phyloP scores from a whole-genome alignment of 2,329 filamentous ascomycete species.

The Trichoderma citrinoviride region DNA sequence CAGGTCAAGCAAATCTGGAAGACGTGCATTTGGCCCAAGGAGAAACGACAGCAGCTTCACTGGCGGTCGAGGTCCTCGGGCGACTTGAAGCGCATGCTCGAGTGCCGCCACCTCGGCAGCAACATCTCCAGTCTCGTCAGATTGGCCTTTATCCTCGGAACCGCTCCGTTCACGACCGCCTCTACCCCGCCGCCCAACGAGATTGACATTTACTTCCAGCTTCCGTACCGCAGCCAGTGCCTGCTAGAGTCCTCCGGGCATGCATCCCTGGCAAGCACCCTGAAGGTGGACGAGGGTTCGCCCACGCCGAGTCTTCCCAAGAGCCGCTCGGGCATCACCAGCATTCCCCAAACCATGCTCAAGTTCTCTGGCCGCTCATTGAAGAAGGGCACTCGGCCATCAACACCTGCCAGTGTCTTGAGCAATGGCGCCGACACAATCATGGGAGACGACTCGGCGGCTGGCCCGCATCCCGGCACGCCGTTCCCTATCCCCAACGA shows the following conservation, averaged over 20 bases:
- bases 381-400: slow-evolving; percentile 38
- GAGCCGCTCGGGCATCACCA: slow-evolving; percentile 30
- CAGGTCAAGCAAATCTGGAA: slow-evolving; percentile 46
- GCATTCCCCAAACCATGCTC: slow-evolving; percentile 33
- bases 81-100: slow-evolving; percentile 45
- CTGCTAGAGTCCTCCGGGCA: slow-evolving; percentile 36
- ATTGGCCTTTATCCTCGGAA: slow-evolving; percentile 44
- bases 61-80: slow-evolving; percentile 44
- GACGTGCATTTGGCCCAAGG: slow-evolving; percentile 46
- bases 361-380: slow-evolving; percentile 35
- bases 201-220: slow-evolving; percentile 40
- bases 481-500: slow-evolving; percentile 42
- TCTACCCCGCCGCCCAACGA: slow-evolving; percentile 39
- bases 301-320: slow-evolving; percentile 30
- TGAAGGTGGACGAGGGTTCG: slow-evolving; percentile 32
- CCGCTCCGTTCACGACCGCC: slow-evolving; percentile 39
- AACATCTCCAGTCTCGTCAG: slow-evolving; percentile 44
- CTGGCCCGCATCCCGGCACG: slow-evolving; percentile 42
- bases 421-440: slow-evolving; percentile 29
- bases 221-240: slow-evolving; percentile 39
- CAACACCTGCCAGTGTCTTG: slow-evolving; percentile 33
- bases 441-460: slow-evolving; percentile 36
- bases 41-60: slow-evolving; percentile 40
- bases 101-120: slow-evolving; percentile 43
- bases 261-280: slow-evolving; percentile 21